phyloP scores from a whole-genome alignment of 2,329 filamentous ascomycete genomes.

The Graphiopsis chlorocephala region DNA sequence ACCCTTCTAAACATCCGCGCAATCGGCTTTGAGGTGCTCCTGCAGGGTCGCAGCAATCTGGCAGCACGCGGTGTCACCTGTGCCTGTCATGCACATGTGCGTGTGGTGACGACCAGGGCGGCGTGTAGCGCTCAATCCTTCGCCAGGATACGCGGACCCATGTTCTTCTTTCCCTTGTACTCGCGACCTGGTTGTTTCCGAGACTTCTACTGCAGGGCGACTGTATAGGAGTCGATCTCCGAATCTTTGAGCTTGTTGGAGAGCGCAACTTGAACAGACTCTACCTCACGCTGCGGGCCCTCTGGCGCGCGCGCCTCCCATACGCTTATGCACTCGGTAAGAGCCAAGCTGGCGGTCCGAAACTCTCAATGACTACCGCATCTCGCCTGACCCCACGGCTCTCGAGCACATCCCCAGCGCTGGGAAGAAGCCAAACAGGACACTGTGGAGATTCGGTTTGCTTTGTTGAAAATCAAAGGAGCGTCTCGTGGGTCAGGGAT shows the following conservation, averaged over 20 bases:
- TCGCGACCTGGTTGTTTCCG: neutral
- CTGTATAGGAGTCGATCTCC: neutral
- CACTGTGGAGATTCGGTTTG: neutral
- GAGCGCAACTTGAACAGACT: neutral
- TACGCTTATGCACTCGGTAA: conserved; percentile 12
- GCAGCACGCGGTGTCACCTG: conserved; percentile 14
- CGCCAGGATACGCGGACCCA: neutral
- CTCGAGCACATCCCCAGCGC: neutral
- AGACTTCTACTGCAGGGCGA: neutral
- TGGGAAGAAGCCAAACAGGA: neutral
- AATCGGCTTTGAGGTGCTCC: neutral
- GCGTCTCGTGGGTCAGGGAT: conserved; percentile 6
- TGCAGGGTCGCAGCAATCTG: conserved; percentile 13
- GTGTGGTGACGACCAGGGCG: neutral
- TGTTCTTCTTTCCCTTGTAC: neutral
- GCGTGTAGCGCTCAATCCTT: neutral
- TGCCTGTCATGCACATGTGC: conserved; percentile 15
- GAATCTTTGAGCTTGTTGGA: neutral
- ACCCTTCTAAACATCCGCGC: neutral
- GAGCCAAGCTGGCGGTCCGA: conserved; percentile 14
- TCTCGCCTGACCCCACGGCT: conserved; percentile 4
- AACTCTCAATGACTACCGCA: conserved; percentile 10
- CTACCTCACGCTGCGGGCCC: neutral
- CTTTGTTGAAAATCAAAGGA: neutral
- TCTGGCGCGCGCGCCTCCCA: conserved; percentile 4